Evolutionary conservation across 2,329 filamentous ascomycete genomes (phyloP), one percentile per base, ranked within the genome.

Genomic region (Trichoderma sp.): DNA sequence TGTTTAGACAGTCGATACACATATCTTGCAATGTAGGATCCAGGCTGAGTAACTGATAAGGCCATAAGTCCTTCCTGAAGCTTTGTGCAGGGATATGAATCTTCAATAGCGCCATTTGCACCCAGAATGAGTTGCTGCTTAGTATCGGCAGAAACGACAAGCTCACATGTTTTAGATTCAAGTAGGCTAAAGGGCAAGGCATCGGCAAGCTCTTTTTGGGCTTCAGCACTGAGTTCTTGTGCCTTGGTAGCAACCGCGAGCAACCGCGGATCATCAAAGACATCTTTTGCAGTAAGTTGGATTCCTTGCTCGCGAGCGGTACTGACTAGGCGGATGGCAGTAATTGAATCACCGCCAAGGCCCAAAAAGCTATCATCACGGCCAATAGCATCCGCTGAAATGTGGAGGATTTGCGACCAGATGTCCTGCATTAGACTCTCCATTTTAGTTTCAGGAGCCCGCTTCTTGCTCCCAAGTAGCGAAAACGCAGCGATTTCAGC

Each of bases 21-120:
- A 61, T 75, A 73, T 54, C 76, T 73, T 2, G 77, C 75, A 3
- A 81, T 75, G 51, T 83, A 83, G 1, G 75, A 76, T 4, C 78
- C 80, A 0, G 61, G 69, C 0, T 71, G 60, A n/a, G 76, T 74
- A 37, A 71, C 73, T 0, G 80, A 75, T 2, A 81, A 71, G 0
- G 78, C 76, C 56, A 83, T 75, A 2, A 83, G 74, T 1, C 78
- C 79, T 70, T 80, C 79, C 55, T 83, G 81, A 2, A 82, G 73
- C 6, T 77, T 74, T 10, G 78, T 78, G 72, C 79, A 81, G 2
- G 80, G 81, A 51, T 79, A 82, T 1, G 79, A 71, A 60, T 83
- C 78, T 30, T 77, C 63, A 18, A 78, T 67, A 2, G 49, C 30
- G 55, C 56, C 32, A 6, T 28, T 18, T n/a, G 10, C 16, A 11